Conservation (phyloP, 805 yeast genomes). For the Komagataella phaffii region DNA sequence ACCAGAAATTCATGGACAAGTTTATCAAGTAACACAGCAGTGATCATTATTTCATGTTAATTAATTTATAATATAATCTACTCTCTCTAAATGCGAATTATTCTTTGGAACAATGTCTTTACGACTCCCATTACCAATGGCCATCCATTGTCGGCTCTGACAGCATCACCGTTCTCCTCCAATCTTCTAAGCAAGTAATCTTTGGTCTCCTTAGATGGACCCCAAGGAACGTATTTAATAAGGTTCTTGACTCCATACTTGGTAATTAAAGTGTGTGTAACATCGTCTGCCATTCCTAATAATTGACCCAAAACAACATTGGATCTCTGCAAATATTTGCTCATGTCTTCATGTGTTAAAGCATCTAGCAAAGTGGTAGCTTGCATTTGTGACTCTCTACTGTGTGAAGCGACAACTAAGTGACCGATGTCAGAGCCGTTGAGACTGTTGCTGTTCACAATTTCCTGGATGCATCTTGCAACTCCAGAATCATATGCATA, state of each 20-base stretch:
- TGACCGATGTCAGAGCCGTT: constrained; percentile 46
- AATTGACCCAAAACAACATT: constrained; percentile 82
- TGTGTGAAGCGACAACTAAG: constrained; percentile 86
- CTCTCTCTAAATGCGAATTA: background rate
- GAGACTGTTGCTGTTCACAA: constrained; percentile 24
- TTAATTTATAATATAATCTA: background rate
- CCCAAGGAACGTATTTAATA: constrained; percentile 96
- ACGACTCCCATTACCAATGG: constrained; percentile 48
- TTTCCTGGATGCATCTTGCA: constrained; percentile 42
- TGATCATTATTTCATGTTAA: background rate
- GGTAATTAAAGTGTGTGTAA: constrained; percentile 60
- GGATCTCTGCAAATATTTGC: constrained; percentile 20
- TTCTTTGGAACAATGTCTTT: background rate
- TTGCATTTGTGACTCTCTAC: constrained; percentile 59
- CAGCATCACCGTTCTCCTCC: constrained; percentile 95
- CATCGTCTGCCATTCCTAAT: constrained; percentile 90
- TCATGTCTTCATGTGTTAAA: constrained; percentile 4
- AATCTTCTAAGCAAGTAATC: constrained; percentile 80
- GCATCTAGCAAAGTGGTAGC: constrained; percentile 44
- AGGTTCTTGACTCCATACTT: constrained; percentile 58
- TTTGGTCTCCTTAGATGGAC: constrained; percentile 88
- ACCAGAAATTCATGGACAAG: constrained; percentile 25
- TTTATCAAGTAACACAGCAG: constrained; percentile 15
- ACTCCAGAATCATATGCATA: constrained; percentile 60
- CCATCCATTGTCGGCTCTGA: constrained; percentile 72